phyloP scores from a whole-genome alignment of 2,329 filamentous ascomycete species.

The Domatiomyces catenatus region DNA sequence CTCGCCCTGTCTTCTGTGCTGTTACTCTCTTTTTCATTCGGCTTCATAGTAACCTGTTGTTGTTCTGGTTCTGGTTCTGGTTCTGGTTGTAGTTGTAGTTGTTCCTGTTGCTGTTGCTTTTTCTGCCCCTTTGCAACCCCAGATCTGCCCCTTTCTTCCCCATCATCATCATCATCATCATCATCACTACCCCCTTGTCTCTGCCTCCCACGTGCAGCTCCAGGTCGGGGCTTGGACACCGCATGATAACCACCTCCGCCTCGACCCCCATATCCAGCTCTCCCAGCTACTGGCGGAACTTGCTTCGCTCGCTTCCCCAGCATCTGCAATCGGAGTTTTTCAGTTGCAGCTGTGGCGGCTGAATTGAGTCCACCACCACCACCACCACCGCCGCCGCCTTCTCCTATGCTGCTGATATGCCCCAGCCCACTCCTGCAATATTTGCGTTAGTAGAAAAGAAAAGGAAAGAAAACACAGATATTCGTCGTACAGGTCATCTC shows the following conservation, averaged over 20 bases:
- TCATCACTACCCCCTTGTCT: slow-evolving; percentile 6
- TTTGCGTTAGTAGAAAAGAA: neutral
- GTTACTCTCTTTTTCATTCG: no score
- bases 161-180: slow-evolving; percentile 8
- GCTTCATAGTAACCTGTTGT: neutral
- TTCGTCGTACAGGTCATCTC: neutral
- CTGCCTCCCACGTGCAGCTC: neutral
- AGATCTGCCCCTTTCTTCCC: slow-evolving; percentile 1
- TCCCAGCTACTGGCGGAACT: neutral
- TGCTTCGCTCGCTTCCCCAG: neutral
- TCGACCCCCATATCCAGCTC: no score
- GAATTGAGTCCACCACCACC: neutral
- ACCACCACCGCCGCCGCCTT: neutral
- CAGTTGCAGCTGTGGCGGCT: neutral
- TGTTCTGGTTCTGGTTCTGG: neutral
- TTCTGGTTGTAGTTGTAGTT: neutral
- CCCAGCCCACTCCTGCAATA: neutral
- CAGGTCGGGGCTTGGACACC: slow-evolving; percentile 1
- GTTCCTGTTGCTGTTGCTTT: neutral
- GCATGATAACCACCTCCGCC: neutral
- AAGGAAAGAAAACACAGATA: no score
- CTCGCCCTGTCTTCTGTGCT: neutral
- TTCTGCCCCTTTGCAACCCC: neutral
- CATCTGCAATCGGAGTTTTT: neutral
- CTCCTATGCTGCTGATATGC: neutral